Conservation (phyloP, 2,329 filamentous ascomycete species). For the Endothia cerciana region DNA sequence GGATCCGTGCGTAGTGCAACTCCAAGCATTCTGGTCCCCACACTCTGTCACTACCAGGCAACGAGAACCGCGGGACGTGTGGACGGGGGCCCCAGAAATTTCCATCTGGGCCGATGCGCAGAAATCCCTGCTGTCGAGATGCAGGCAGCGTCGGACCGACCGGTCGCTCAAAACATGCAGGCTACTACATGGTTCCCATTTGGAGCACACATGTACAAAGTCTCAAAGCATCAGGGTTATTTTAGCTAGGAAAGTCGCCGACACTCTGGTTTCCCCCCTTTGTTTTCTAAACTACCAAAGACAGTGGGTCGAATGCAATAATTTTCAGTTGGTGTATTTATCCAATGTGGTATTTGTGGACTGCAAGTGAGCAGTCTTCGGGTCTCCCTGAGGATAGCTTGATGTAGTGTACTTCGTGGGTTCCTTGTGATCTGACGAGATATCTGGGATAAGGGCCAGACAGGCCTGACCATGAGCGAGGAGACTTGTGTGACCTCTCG, state of each 20-base stretch:
- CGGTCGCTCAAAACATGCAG: too few relatives aligned
- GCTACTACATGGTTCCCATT: too few relatives aligned
- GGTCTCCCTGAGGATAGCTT: not conserved
- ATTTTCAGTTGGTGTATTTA: not conserved
- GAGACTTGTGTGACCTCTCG: too few relatives aligned
- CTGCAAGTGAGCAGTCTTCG: not conserved
- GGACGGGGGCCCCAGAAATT: not conserved
- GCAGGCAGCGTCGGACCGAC: not conserved
- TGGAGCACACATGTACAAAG: too few relatives aligned
- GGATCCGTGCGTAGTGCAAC: not conserved
- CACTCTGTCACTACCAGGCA: not conserved
- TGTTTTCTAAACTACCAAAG: too few relatives aligned
- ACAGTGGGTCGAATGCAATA: too few relatives aligned
- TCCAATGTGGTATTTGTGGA: not conserved
- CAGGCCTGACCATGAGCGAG: not conserved
- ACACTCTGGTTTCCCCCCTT: too few relatives aligned
- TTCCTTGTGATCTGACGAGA: not conserved
- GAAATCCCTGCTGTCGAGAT: not conserved
- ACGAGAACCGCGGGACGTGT: not conserved
- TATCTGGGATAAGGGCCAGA: not conserved
- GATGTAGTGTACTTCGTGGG: not conserved
- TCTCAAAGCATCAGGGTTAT: too few relatives aligned
- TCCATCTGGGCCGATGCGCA: not conserved
- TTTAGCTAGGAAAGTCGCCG: too few relatives aligned
- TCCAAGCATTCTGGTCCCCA: too few relatives aligned